Evolutionary conservation across 371 early-diverging fungal genomes (phyloP), one percentile per base, ranked within the genome.

Genomic region (Thermomucor indicae-seudaticae): DNA sequence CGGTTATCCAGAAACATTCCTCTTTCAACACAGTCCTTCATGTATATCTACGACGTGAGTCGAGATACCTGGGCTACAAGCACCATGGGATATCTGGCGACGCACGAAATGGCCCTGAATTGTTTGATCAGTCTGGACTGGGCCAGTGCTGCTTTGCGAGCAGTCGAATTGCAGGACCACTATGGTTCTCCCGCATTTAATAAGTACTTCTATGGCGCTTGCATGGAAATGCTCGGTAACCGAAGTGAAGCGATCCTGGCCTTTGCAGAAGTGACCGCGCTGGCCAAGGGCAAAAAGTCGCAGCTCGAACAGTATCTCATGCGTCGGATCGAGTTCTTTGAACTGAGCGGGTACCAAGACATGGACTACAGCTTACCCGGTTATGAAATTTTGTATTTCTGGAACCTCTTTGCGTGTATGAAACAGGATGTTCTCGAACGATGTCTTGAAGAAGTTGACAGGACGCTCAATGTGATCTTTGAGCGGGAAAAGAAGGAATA

Each of bases 101-200:
- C 78, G 32, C 81, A 85, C 47, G 85, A 85, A 46, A 58, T 81
- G 7, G 83, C 78, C 6, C 62, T 85, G 51, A 85, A 82, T 42
- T 58, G 71, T 16, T 70, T 75, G 0, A 61, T 85, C n/a, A 55
- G 64, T 29, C 44, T 81, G 34, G 66, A 82, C 14, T 85, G 83
- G 83, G 62, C 59, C 7, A 55, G 55, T n/a, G 80, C 81, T 1
- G 61, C 55, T 1, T 38, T 17, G 1, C 68, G 64, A 31, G 82
- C 81, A 57, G 71, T 76, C 16, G 57, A 70, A 25, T 59, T 85
- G 12, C 64, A 64, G 23, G 58, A 64, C 20, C 64, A 75, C 38
- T 85, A 85, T 42, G 82, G 85, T 79, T 81, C 81, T 14, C 73
- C 68, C 8, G 78, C 78, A 0, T 80, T 82, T 47, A 75, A 75